These are phyloP conservation scores for Colletotrichum sublineola DNA, from an alignment of 2,329 filamentous ascomycete genomes.

Conservation along the genomic window DNA sequence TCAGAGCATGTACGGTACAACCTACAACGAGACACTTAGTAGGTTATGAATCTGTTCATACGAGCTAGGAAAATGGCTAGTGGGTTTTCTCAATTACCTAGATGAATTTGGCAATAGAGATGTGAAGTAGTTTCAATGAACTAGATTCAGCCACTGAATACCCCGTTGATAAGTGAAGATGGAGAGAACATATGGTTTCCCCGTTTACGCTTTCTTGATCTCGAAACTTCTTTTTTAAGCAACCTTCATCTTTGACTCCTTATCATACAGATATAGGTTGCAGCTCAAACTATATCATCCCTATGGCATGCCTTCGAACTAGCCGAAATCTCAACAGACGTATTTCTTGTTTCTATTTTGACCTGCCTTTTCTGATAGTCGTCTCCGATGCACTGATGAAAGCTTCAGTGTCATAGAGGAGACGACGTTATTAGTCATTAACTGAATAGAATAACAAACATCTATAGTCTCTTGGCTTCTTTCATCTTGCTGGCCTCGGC, in stretches of 20 bases:
- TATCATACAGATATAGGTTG: no score
- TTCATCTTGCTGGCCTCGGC: slow-evolving; percentile 26
- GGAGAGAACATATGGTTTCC: not conserved
- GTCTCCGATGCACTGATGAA: slow-evolving; percentile 10
- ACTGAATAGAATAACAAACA: not conserved
- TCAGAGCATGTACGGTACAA: not conserved
- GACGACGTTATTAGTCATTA: not conserved
- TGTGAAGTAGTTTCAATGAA: not conserved
- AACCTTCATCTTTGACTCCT: no score
- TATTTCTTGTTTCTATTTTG: not conserved
- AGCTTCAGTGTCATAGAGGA: not conserved
- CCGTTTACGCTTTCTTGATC: not conserved
- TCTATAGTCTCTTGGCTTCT: not conserved
- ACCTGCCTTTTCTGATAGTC: slow-evolving; percentile 24
- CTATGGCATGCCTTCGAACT: no score
- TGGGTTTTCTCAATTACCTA: not conserved
- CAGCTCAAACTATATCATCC: not conserved
- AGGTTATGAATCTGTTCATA: not conserved
- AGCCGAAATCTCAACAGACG: not conserved
- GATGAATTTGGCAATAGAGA: not conserved
- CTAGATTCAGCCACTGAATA: no score
- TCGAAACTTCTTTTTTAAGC: not conserved
- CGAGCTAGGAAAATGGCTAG: not conserved
- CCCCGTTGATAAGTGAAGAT: no score
- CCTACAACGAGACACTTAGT: not conserved